Conservation (phyloP, 495 filamentous ascomycete species). For the Penicillium silybi region DNA sequence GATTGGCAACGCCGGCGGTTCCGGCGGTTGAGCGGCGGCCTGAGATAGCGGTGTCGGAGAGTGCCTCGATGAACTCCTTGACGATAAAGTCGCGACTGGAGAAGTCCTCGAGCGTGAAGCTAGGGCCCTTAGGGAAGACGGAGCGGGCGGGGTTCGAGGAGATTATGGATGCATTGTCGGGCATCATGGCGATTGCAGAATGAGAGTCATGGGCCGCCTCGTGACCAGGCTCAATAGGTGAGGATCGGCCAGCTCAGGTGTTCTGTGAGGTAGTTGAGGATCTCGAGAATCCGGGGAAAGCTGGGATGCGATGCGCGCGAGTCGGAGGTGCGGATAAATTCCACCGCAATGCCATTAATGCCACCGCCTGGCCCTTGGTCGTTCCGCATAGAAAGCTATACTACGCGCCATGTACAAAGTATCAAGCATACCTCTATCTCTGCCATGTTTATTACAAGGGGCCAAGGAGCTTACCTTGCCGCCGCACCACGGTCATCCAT, state of each 20-base stretch:
- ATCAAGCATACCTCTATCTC: too few species aligned
- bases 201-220: conserved; percentile 15
- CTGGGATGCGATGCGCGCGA: conserved; percentile 10
- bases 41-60: conserved; percentile 80
- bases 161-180: conserved; percentile 39
- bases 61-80: conserved; percentile 90
- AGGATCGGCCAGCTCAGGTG: not conserved
- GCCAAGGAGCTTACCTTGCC: too few species aligned
- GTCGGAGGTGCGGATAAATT: conserved; percentile 6
- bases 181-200: conserved; percentile 25
- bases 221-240: not conserved
- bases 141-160: conserved; percentile 47
- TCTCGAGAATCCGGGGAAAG: conserved; percentile 26
- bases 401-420: too few species aligned
- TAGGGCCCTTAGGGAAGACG: conserved; percentile 72
- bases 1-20: conserved; percentile 49
- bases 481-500: too few species aligned
- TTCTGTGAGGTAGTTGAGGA: not conserved
- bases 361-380: not conserved
- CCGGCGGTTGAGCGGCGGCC: conserved; percentile 62
- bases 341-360: not conserved
- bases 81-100: conserved; percentile 89
- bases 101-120: conserved; percentile 85
- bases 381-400: too few species aligned
- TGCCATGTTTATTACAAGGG: too few species aligned